Conservation (phyloP, 139 green algal species). For the Trebouxia sp. region DNA sequence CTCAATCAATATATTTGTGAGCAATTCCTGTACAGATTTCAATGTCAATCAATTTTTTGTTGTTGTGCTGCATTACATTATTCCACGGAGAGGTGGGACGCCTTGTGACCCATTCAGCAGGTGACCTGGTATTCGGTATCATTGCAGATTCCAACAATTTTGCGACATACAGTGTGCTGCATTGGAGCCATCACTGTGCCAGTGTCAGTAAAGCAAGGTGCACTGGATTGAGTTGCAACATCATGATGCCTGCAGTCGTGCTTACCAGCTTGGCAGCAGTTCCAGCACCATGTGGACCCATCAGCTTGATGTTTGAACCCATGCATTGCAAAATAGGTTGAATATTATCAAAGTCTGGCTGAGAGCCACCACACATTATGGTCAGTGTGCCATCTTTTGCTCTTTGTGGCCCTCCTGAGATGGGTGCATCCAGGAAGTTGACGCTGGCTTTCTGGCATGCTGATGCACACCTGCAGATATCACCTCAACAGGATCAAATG, state of each 20-base stretch:
- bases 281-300: conserved; percentile 3
- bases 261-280: conserved; percentile 29
- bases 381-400: conserved; percentile 1
- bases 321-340: conserved; percentile 1
- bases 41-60: no score
- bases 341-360: background rate
- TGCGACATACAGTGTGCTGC: no score
- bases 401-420: conserved; percentile 8
- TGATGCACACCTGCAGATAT: conserved; percentile 18
- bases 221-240: background rate
- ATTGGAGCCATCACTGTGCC: no score
- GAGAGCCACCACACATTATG: conserved; percentile 19
- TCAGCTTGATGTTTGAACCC: background rate
- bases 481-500: no score
- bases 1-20: no score
- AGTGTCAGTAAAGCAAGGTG: no score
- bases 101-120: no score
- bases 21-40: no score
- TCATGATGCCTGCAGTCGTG: background rate
- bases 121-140: no score
- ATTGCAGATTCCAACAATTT: no score
- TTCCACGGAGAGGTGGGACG: no score
- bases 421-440: conserved; percentile 15
- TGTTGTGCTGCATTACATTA: no score
- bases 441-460: background rate